Conservation (phyloP, 345 rosid genomes). For the Bruguiera parviflora region DNA sequence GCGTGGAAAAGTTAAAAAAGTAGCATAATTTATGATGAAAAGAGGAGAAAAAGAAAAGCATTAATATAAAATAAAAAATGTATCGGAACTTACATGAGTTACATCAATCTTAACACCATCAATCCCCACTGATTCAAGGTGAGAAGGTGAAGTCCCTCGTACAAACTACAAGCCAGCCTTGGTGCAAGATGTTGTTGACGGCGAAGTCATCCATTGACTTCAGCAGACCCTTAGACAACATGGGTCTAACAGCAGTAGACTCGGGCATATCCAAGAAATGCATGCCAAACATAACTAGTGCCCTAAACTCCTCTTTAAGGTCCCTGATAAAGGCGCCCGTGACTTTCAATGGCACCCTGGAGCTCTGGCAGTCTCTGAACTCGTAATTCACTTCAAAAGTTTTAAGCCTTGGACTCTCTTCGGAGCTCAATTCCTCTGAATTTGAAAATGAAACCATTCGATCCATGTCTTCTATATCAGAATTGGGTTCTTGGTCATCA, state of each 20-base stretch:
- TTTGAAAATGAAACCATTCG: background rate
- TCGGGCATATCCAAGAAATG: constrained; percentile 77
- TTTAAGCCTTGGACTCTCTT: background rate
- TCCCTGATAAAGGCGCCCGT: background rate
- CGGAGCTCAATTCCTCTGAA: background rate
- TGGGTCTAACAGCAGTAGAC: constrained; percentile 39
- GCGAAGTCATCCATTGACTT: constrained; percentile 83
- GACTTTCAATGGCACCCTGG: background rate
- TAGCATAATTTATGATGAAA: background rate
- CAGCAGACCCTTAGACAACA: constrained; percentile 63
- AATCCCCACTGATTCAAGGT: constrained; percentile 56
- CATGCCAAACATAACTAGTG: constrained; percentile 73
- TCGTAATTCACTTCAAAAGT: background rate
- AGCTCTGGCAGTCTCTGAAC: background rate
- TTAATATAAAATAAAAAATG: background rate
- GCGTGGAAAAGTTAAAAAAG: no score
- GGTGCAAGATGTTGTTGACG: constrained; percentile 77
- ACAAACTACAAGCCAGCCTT: constrained; percentile 53
- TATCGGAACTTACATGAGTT: constrained; percentile 60
- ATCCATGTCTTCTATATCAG: constrained; percentile 52
- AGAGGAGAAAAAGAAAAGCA: background rate
- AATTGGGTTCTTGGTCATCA: constrained; percentile 53
- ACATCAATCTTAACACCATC: constrained; percentile 98
- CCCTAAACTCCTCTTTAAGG: constrained; percentile 4
- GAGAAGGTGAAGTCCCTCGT: constrained; percentile 72